Base-by-base conservation (phyloP, 2,329 filamentous ascomycete species). In the Colletotrichum cuscutae region DNA sequence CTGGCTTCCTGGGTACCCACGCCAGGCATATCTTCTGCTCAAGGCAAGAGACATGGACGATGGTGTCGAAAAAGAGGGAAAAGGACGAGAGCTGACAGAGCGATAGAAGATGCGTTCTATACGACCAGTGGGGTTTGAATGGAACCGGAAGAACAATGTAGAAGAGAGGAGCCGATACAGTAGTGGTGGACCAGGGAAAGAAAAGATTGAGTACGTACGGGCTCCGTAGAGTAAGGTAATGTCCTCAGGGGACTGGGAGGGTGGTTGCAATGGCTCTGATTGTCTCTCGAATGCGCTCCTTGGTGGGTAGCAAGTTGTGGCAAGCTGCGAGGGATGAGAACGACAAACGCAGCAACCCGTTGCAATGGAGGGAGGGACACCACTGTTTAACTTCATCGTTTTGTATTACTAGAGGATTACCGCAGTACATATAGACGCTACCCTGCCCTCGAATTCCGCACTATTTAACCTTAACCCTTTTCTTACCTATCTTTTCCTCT, bases 261-360 rank as follows among this genome's bases (percentile, higher is more conserved):
- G 52, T 24, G 42, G 19, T 49, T 49, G 8, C 42, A 22, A 49
- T n/a, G 19, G 8, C 19, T 49, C 42, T 9, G 42, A 49, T 49
- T 22, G 42, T 49, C 42, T 49, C 42, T 49, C 19, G 42, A 49
- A 19, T 8, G 42, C 19, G 42, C 19, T 49, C 7, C 19, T 49
- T 49, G 42, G 42, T 49, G 42, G 42, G 37, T 42, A 42, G 15
- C 37, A 58, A n/a, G 15, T 57, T 12, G 32, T 53, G 6, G 42
- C 56, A 26, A 54, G 63, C 46, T 42, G 46, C 37, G 64, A 57
- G 65, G 32, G 37, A 63, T 30, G 6, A 30, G 12, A 42, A 46
- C 58, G 46, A 61, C 15, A n/a, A 37, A 72, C 52, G 65, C 65
- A 72, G 30, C 35, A 72, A 68, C 56, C 65, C 65, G 69, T 26